These are phyloP conservation scores for Penicillium psychrofluorescens DNA, from an alignment of 495 filamentous ascomycete genomes.

Conservation along the genomic window DNA sequence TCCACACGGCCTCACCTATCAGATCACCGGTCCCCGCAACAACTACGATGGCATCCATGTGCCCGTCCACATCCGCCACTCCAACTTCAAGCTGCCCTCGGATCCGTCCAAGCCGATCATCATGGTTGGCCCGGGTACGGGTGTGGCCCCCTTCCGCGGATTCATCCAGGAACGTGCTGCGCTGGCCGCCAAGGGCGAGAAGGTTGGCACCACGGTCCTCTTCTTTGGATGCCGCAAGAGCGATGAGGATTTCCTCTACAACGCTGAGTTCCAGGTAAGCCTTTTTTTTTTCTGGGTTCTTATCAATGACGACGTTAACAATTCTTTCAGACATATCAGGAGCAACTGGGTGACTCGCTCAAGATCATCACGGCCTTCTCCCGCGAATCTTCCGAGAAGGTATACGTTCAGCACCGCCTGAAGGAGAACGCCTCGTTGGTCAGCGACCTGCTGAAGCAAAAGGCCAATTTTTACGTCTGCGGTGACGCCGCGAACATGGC, in stretches of 20 bases:
- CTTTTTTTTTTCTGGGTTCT: background rate
- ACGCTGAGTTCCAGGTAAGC: constrained; percentile 88
- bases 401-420: constrained; percentile 94
- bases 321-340: constrained; percentile 60
- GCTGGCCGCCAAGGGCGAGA: constrained; percentile 69
- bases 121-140: constrained; percentile 93
- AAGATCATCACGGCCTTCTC: constrained; percentile 91
- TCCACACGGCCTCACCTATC: constrained; percentile 81
- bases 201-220: constrained; percentile 81
- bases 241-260: constrained; percentile 86
- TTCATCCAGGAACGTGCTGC: constrained; percentile 92
- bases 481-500: constrained; percentile 99
- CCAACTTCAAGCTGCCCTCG: constrained; percentile 98
- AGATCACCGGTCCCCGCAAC: constrained; percentile 85
- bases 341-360: constrained; percentile 78
- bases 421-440: constrained; percentile 75
- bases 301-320: constrained; percentile 1
- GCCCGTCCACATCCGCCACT: constrained; percentile 92
- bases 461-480: constrained; percentile 95
- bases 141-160: constrained; percentile 91
- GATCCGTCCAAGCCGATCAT: constrained; percentile 92
- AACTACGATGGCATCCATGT: constrained; percentile 96
- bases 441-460: constrained; percentile 82
- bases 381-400: constrained; percentile 69
- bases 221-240: constrained; percentile 91